Evolutionary conservation across 1,284 basidiomycete genomes (phyloP).

Genomic region (Ganoderma lingzhi): DNA sequence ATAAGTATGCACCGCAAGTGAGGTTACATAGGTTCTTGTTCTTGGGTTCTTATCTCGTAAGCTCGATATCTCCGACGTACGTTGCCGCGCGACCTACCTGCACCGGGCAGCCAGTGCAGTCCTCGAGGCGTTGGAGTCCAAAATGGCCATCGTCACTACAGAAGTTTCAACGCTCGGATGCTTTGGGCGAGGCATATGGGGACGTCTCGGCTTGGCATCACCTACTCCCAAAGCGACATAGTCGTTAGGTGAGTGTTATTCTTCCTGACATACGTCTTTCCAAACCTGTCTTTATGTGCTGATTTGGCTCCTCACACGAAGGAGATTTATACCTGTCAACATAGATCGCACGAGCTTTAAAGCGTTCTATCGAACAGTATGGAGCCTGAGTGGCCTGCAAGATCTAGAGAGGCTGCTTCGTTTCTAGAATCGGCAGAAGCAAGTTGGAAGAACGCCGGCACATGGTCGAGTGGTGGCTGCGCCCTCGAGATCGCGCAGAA

Average conservation of each 20-base stretch:
- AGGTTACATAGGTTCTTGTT: not conserved
- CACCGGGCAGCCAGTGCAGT: not conserved
- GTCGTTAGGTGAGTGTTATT: not conserved
- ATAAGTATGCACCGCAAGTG: not conserved
- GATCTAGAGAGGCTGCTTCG: not conserved
- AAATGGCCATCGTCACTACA: not conserved
- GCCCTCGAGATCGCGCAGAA: not conserved
- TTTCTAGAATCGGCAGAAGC: not conserved
- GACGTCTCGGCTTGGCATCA: conserved; percentile 17
- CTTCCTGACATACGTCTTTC: not conserved
- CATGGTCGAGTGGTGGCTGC: not conserved
- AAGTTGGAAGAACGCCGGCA: not conserved
- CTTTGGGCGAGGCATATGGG: conserved; percentile 6
- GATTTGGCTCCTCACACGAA: not conserved
- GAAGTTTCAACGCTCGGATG: not conserved
- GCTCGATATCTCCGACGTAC: not conserved
- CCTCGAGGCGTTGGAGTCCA: not conserved
- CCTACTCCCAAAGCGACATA: not conserved
- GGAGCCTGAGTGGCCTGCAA: not conserved
- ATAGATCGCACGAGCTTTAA: not conserved
- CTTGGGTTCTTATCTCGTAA: not conserved
- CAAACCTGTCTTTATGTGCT: not conserved
- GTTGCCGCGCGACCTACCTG: not conserved
- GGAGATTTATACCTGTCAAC: not conserved
- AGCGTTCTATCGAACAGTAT: not conserved